These are phyloP conservation scores for Pisolithus albus DNA, from an alignment of 768 basidiomycete species.

Conservation along the genomic window DNA sequence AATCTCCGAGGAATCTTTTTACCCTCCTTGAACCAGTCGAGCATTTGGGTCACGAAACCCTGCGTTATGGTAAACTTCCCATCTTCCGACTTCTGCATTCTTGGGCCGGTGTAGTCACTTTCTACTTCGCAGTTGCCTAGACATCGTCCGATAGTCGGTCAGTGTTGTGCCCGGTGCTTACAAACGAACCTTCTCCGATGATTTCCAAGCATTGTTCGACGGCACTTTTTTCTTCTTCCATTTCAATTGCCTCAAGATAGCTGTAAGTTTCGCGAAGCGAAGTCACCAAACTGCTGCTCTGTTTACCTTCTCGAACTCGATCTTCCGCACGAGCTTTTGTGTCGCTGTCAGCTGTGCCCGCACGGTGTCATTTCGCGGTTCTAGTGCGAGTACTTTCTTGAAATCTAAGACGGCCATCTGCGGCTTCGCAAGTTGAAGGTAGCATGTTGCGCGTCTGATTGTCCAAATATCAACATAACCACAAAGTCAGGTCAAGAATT, in stretches of 20 bases:
- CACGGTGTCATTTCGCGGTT: conserved; percentile 81
- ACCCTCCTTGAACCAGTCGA: conserved; percentile 90
- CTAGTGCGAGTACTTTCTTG: conserved; percentile 73
- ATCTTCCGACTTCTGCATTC: conserved; percentile 48
- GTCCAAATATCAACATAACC: neutral
- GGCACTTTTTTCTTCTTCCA: conserved; percentile 81
- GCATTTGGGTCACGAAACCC: conserved; percentile 79
- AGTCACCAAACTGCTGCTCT: neutral
- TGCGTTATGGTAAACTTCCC: conserved; percentile 68
- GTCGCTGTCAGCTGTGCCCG: conserved; percentile 78
- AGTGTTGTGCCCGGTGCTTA: neutral
- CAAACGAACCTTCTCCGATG: conserved; percentile 59
- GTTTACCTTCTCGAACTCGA: conserved; percentile 85
- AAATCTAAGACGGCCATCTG: conserved; percentile 84
- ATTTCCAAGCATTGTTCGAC: conserved; percentile 72
- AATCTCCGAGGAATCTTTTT: conserved; percentile 85
- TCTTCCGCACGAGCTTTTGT: conserved; percentile 82
- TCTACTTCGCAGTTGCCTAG: conserved; percentile 78
- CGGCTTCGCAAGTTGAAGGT: conserved; percentile 84
- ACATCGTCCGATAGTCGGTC: conserved; percentile 1
- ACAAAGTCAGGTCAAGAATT: neutral
- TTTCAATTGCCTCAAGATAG: conserved; percentile 70
- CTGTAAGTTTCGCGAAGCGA: neutral
- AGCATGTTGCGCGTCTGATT: conserved; percentile 76
- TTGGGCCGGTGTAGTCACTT: conserved; percentile 66